phyloP scores from a whole-genome alignment of 441 rosid species.

The Populus tomentosa region DNA sequence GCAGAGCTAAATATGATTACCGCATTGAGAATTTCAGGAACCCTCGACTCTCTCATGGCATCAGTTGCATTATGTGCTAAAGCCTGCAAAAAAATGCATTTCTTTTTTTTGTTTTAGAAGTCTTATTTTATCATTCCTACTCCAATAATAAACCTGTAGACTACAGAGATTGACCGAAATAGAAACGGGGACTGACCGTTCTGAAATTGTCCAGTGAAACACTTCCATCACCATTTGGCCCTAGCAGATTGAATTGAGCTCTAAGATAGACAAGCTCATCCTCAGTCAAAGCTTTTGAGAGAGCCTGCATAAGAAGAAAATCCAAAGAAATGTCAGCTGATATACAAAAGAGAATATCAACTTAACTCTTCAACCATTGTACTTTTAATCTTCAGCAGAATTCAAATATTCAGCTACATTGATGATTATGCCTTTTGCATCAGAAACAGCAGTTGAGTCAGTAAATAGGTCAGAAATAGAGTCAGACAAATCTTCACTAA shows the following conservation, averaged over 20 bases:
- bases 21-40: constrained; percentile 55
- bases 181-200: constrained; percentile 42
- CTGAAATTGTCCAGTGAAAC: constrained; percentile 72
- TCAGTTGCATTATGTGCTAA: constrained; percentile 62
- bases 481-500: neutral
- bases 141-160: neutral
- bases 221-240: constrained; percentile 74
- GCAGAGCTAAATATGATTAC: constrained; percentile 30
- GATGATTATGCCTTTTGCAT: neutral
- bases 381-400: neutral
- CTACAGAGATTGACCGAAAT: constrained; percentile 2
- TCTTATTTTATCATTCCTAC: neutral
- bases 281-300: constrained; percentile 78
- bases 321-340: constrained; percentile 1
- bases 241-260: constrained; percentile 71
- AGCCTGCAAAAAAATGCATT: constrained; percentile 43
- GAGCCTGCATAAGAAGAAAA: constrained; percentile 42
- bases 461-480: neutral
- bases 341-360: neutral
- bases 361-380: neutral
- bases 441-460: neutral
- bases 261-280: constrained; percentile 77
- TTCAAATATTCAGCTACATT: neutral
- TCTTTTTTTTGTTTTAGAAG: neutral
- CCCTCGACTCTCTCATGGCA: constrained; percentile 82